Base-by-base conservation (phyloP, 1,139 yeast genomes). In the Taphrina deformans region DNA sequence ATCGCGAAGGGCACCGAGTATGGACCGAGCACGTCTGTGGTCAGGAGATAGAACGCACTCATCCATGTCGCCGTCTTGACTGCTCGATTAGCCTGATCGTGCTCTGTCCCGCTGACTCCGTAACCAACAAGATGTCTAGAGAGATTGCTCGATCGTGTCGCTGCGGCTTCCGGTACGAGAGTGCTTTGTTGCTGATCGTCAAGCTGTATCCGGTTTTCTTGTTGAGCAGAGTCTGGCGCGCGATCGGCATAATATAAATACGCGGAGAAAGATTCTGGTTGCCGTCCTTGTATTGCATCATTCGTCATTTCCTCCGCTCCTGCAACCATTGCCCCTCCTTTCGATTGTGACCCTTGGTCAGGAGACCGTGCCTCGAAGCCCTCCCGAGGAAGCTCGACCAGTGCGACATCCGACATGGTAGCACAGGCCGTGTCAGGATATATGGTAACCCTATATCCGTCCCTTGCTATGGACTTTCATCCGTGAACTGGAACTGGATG, bases 1-100 rank as follows among this genome's bases (percentile, higher is more conserved):
- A 79, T 73, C 9, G 82, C 79, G 67, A 77, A 79, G 3, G 82
- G 82, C 18, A 82, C 81, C 60, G 76, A 73, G 16, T 77, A 73
- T 21, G 82, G 82, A 23, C 82, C 82, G 45, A 79, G 73, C 60
- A 79, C 79, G 72, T 79, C 82, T 2, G 82, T 79, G 16, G 82
- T 79, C 63, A 79, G 79, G 53, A 79, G 73, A 69, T 75, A 79
- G 71, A 79, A 79, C 9, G 79, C 80, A 7, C 35, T 24, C 31
- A 31, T 16, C 41, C 41, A 29, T 7, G 55, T 51, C 16, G 55
- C 55, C 24, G 55, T 51, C 55, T 33, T 51, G 27, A 51, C 23
- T 6, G 55, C 55, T 31, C 55, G 14, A 2, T 18, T 21, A 1
- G 55, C 55, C 9, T 18, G 31, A 7, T 31, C 26, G 7, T 18